Evolutionary conservation across 2,329 filamentous ascomycete species (phyloP).

Genomic region (Xylariaceae sp.): DNA sequence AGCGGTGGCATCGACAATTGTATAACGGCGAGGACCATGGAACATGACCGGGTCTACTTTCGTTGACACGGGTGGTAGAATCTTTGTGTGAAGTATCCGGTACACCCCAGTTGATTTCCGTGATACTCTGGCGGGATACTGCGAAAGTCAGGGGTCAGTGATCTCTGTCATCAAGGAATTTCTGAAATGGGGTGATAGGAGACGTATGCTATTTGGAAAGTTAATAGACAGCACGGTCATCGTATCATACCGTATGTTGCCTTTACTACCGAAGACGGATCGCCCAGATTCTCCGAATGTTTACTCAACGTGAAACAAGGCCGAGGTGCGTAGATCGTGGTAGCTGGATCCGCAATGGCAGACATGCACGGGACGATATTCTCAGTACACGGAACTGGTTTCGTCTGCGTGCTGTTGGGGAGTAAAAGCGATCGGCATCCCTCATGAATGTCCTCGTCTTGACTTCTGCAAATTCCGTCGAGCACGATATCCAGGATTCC

Average conservation of each 20-base stretch:
- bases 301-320: constrained; percentile 25
- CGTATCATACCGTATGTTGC: constrained; percentile 21
- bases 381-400: constrained; percentile 17
- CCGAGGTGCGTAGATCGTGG: constrained; percentile 28
- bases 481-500: constrained; percentile 31
- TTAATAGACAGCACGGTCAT: background rate
- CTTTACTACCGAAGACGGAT: constrained; percentile 9
- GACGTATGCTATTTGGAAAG: too few relatives aligned
- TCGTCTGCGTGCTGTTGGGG: constrained; percentile 17
- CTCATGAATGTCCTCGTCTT: constrained; percentile 10
- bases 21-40: constrained; percentile 11
- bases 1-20: constrained; percentile 4
- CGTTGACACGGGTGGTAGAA: background rate
- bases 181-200: too few relatives aligned
- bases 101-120: constrained; percentile 29
- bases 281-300: constrained; percentile 1
- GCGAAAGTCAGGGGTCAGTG: background rate
- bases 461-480: constrained; percentile 21
- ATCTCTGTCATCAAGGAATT: background rate
- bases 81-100: constrained; percentile 8
- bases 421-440: constrained; percentile 25
- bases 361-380: constrained; percentile 25
- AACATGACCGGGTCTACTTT: background rate
- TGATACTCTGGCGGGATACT: constrained; percentile 32
- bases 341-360: constrained; percentile 27